Evolutionary conservation across 495 filamentous ascomycete genomes (phyloP).

Genomic region (Collariella sp.): DNA sequence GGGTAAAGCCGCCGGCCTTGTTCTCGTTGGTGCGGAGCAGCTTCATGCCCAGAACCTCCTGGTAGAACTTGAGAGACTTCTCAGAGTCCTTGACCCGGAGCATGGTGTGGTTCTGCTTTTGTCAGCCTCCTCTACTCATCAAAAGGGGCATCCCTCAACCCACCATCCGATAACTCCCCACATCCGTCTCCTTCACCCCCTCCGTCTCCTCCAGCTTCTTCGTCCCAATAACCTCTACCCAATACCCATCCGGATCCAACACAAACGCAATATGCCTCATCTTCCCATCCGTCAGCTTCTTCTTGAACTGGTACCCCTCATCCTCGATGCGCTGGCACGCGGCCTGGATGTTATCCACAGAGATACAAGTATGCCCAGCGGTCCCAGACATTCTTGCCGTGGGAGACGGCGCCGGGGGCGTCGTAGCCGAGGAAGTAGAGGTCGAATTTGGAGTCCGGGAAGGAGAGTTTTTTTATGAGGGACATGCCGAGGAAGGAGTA

Average conservation of each 20-base stretch:
- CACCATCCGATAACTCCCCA: conserved; percentile 38
- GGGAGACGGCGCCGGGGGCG: conserved; percentile 49
- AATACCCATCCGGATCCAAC: conserved; percentile 90
- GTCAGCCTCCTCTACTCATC: conserved; percentile 37
- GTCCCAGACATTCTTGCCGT: conserved; percentile 61
- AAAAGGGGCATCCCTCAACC: conserved; percentile 26
- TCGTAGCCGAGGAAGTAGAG: conserved; percentile 81
- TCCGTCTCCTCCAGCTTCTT: conserved; percentile 34
- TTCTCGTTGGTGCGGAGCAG: conserved; percentile 65
- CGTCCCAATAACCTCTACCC: conserved; percentile 63
- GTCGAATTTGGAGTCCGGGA: conserved; percentile 75
- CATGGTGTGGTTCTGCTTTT: conserved; percentile 75
- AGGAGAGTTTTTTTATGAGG: conserved; percentile 64
- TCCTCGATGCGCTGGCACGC: conserved; percentile 84
- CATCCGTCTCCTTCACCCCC: conserved; percentile 30
- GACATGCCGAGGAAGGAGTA: conserved; percentile 90
- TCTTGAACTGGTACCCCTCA: conserved; percentile 87
- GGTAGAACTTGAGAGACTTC: conserved; percentile 79
- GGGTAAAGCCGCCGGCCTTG: conserved; percentile 63
- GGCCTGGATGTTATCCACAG: conserved; percentile 82
- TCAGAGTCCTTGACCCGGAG: conserved; percentile 87
- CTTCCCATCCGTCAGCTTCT: conserved; percentile 78
- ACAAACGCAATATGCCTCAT: conserved; percentile 89
- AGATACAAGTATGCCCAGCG: conserved; percentile 80
- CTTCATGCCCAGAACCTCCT: conserved; percentile 81